Conservation (phyloP, 1,139 yeast genomes). For the Candida anutae region DNA sequence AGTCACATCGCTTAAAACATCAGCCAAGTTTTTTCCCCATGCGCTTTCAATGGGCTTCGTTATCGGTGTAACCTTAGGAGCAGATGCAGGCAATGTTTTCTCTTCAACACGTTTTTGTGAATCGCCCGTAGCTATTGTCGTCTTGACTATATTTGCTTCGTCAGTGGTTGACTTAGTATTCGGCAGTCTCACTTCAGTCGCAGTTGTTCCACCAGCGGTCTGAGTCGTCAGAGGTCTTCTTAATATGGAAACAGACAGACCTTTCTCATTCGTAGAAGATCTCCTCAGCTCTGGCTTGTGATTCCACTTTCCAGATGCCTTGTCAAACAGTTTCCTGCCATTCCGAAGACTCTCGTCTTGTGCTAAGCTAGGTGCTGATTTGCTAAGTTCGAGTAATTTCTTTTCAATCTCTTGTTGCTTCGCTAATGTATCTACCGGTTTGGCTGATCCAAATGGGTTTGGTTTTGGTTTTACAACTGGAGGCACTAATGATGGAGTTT, state of each 20-base stretch:
- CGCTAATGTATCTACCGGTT: conserved; percentile 37
- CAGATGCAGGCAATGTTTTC: background rate
- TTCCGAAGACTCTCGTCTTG: conserved; percentile 12
- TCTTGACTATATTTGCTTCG: too few species aligned
- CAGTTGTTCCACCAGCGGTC: too few species aligned
- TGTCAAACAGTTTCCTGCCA: too few species aligned
- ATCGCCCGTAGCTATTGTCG: background rate
- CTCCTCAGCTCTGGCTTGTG: too few species aligned
- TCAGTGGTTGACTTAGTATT: too few species aligned
- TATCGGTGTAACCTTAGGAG: background rate
- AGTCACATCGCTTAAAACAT: conserved; percentile 21
- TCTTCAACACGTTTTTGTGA: conserved; percentile 1
- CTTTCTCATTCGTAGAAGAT: conserved; percentile 10
- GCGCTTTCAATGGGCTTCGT: too few species aligned
- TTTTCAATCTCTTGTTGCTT: conserved; percentile 36
- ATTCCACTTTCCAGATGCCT: too few species aligned
- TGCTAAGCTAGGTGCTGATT: conserved; percentile 27
- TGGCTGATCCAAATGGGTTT: conserved; percentile 42
- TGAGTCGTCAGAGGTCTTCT: conserved; percentile 4
- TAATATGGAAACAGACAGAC: conserved; percentile 13
- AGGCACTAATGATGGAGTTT: conserved; percentile 3
- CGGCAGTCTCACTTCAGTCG: too few species aligned
- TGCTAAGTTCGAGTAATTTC: conserved; percentile 47
- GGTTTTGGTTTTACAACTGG: conserved; percentile 18
- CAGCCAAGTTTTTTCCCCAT: conserved; percentile 30